Conservation (phyloP, 2,329 filamentous ascomycete species). For the Thermothelomyces thermophilus region DNA sequence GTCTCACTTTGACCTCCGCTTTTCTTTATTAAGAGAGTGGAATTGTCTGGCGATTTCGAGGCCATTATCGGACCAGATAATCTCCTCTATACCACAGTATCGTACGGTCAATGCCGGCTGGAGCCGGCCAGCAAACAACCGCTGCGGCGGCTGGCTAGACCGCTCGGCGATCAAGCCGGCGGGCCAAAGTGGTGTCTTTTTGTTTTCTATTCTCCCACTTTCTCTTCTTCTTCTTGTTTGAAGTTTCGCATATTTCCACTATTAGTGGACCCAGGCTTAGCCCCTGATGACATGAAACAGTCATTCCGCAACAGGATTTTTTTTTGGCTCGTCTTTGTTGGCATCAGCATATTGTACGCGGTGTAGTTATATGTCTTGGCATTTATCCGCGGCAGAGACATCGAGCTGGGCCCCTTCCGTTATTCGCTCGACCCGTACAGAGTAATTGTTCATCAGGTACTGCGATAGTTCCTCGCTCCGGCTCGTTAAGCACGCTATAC, state of each 20-base stretch:
- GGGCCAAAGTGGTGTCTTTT: constrained; percentile 1
- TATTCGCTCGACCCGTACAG: neutral
- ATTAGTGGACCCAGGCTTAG: neutral
- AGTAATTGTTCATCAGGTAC: neutral
- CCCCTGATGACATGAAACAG: constrained; percentile 8
- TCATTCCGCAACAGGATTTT: constrained; percentile 1
- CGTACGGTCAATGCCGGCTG: neutral
- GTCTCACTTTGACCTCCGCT: too few species aligned
- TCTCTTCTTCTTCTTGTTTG: neutral
- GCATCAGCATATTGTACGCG: neutral
- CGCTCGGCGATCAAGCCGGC: constrained; percentile 6
- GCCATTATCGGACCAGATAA: too few species aligned
- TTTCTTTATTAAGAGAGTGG: too few species aligned
- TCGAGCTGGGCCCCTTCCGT: constrained; percentile 2
- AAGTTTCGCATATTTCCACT: too few species aligned
- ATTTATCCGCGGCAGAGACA: neutral
- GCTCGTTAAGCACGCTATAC: neutral
- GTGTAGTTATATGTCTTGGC: too few species aligned
- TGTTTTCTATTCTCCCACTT: neutral
- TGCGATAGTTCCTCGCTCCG: neutral
- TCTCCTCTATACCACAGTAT: too few species aligned
- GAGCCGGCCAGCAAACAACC: neutral
- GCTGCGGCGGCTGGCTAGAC: neutral
- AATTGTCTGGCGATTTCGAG: too few species aligned
- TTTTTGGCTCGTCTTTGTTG: constrained; percentile 1